A percentile compares a stretch with the other conserved stretches of the same genome.
These are phyloP conservation scores for Blastocystis sp. DNA, from an alignment of 352 stramenopile genomes.

Conservation along the genomic window DNA sequence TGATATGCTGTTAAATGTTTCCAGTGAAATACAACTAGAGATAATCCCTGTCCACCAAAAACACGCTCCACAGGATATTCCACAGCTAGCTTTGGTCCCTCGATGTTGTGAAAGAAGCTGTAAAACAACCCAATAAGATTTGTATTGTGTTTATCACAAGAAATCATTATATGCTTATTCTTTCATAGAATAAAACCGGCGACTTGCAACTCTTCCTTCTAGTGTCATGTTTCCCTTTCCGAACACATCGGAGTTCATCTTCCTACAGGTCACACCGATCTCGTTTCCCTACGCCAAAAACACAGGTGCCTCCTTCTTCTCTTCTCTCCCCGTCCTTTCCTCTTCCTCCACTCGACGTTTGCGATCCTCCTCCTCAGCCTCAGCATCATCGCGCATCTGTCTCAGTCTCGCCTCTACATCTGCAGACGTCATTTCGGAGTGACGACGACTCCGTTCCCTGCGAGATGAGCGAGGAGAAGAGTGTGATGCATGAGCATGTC, in stretches of 20 bases:
- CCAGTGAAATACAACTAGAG: conserved; percentile 26
- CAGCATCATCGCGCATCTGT: background rate
- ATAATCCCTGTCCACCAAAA: background rate
- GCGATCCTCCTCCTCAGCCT: background rate
- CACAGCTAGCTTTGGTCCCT: conserved; percentile 34
- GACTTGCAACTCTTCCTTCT: background rate
- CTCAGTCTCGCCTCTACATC: background rate
- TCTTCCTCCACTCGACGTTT: background rate
- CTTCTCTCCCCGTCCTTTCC: background rate
- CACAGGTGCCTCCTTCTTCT: background rate
- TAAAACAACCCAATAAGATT: conserved; percentile 43
- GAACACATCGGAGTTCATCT: background rate
- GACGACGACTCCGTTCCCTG: background rate
- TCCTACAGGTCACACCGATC: background rate
- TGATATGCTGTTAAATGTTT: conserved; percentile 31
- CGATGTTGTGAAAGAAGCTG: conserved; percentile 55
- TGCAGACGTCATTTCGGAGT: background rate
- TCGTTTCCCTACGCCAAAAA: background rate
- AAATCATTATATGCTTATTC: conserved; percentile 27
- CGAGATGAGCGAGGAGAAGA: background rate
- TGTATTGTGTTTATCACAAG: conserved; percentile 46
- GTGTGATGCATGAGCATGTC: background rate
- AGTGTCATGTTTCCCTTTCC: background rate
- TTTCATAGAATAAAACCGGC: background rate
- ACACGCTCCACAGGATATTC: background rate